These are phyloP conservation scores for Straminergon stramineum DNA, from an alignment of 225 moss, liverwort and hornwort genomes.

Conservation along the genomic window DNA sequence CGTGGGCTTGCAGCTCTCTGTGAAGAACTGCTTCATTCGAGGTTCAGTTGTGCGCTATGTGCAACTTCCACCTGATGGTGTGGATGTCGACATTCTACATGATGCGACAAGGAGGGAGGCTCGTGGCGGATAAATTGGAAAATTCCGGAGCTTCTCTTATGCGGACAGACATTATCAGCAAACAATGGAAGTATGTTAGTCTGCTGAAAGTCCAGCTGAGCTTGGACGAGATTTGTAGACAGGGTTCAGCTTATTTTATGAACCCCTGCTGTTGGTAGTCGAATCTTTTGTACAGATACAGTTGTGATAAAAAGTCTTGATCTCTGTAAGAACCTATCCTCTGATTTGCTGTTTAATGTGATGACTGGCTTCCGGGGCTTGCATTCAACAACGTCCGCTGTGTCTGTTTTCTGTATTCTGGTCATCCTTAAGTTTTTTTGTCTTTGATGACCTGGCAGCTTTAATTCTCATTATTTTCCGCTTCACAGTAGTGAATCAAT, in stretches of 20 bases:
- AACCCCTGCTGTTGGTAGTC: constrained; percentile 2
- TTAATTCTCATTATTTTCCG: neutral
- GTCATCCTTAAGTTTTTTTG: neutral
- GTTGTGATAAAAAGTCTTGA: neutral
- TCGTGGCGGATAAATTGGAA: constrained; percentile 42
- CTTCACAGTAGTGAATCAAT: neutral
- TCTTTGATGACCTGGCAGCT: neutral
- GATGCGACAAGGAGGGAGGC: constrained; percentile 97
- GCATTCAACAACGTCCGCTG: neutral
- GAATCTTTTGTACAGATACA: constrained; percentile 19
- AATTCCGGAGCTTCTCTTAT: neutral
- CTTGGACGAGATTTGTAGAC: neutral
- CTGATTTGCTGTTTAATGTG: neutral
- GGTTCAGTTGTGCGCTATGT: constrained; percentile 95
- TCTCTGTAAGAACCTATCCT: neutral
- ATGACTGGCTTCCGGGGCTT: neutral
- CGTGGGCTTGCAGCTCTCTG: constrained; percentile 64
- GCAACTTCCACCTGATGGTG: constrained; percentile 90
- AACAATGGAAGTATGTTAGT: neutral
- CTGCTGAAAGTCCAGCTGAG: neutral
- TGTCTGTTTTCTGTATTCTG: neutral
- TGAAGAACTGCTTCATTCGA: constrained; percentile 95
- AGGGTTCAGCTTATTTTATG: constrained; percentile 2
- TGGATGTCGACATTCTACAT: constrained; percentile 95
- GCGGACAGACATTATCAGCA: neutral